These are phyloP conservation scores for Suillus sp. DNA, from an alignment of 768 basidiomycete species.

Conservation along the genomic window DNA sequence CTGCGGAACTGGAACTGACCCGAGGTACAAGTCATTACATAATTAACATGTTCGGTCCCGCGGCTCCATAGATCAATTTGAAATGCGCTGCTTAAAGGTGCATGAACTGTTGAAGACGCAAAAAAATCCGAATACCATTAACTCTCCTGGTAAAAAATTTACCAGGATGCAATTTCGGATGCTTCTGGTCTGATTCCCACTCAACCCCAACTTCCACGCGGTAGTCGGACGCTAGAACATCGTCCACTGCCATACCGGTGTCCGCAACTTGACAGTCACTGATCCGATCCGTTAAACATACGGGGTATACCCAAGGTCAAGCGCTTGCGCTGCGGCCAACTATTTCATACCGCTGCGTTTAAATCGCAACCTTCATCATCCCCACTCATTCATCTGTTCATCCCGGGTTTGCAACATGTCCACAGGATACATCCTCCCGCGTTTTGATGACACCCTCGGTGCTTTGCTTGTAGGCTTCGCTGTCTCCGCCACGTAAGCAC, in stretches of 20 bases:
- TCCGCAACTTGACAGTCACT: constrained; percentile 13
- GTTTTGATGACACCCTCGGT: constrained; percentile 54
- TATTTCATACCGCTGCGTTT: background rate
- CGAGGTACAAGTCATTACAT: too few relatives aligned
- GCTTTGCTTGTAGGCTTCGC: constrained; percentile 62
- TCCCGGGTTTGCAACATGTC: constrained; percentile 20
- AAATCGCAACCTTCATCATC: constrained; percentile 3
- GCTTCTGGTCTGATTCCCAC: background rate
- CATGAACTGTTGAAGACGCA: background rate
- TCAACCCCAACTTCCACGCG: background rate
- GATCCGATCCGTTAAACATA: constrained; percentile 11
- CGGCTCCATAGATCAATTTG: background rate
- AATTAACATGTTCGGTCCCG: too few relatives aligned
- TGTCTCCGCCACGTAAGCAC: constrained; percentile 41
- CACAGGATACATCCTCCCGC: constrained; percentile 6
- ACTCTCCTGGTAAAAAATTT: constrained; percentile 8
- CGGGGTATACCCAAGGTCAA: constrained; percentile 13
- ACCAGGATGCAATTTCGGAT: background rate
- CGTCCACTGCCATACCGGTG: constrained; percentile 8
- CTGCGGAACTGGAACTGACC: background rate
- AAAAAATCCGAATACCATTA: background rate
- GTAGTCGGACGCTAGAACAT: background rate
- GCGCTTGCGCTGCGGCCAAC: constrained; percentile 8
- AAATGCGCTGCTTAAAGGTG: background rate
- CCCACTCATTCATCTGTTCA: constrained; percentile 3